phyloP scores from a whole-genome alignment of 2,329 filamentous ascomycete genomes.

The Emergomyces orientalis region DNA sequence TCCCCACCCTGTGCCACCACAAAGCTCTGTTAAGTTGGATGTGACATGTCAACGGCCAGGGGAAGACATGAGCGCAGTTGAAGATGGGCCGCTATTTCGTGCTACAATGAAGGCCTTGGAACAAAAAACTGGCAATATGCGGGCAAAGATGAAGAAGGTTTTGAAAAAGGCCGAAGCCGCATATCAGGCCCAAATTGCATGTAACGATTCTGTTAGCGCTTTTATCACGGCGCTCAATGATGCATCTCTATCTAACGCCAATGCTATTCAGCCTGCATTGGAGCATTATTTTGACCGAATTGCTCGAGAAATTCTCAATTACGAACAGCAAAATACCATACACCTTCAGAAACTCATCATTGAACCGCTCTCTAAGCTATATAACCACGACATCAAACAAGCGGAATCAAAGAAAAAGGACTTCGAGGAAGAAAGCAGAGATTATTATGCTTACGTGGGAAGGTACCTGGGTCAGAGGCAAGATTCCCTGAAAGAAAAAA shows the following conservation, averaged over 20 bases:
- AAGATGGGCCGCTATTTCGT: constrained; percentile 90
- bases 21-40: constrained; percentile 62
- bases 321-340: constrained; percentile 72
- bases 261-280: constrained; percentile 90
- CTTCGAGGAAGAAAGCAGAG: constrained; percentile 97
- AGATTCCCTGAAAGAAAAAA: constrained; percentile 95
- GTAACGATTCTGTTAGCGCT: constrained; percentile 72
- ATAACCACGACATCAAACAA: constrained; percentile 94
- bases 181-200: constrained; percentile 65
- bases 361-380: constrained; percentile 82
- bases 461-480: constrained; percentile 93
- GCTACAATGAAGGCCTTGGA: constrained; percentile 95
- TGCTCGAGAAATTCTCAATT: constrained; percentile 75
- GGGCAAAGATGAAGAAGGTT: constrained; percentile 89
- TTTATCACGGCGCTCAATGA: constrained; percentile 84
- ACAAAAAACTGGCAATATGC: constrained; percentile 93
- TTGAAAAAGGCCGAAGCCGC: constrained; percentile 89
- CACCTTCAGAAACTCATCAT: constrained; percentile 92
- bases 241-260: constrained; percentile 81
- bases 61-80: constrained; percentile 73
- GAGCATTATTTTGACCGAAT: constrained; percentile 99
- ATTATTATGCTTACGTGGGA: constrained; percentile 93
- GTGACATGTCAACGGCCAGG: constrained; percentile 75
- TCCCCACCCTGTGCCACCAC: constrained; percentile 23
- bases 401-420: constrained; percentile 94